Evolutionary conservation across 2,329 filamentous ascomycete species (phyloP).

Genomic region (Dactylonectria estremocensis): DNA sequence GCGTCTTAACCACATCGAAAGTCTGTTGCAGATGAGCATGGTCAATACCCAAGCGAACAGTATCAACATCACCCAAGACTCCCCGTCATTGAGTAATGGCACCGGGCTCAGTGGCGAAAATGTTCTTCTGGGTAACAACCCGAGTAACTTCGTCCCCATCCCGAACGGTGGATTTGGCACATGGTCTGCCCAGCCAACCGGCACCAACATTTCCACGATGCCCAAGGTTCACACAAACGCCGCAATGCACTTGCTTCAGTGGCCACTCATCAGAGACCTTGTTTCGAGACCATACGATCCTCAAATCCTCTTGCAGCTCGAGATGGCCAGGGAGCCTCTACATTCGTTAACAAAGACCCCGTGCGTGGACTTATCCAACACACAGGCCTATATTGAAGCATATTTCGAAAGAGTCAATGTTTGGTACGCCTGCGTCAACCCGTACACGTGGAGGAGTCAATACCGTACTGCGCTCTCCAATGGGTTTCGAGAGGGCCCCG

Average conservation of each 20-base stretch:
- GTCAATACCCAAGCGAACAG: conserved; percentile 65
- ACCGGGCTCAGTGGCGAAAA: conserved; percentile 72
- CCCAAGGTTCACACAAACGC: conserved; percentile 88
- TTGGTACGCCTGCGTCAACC: conserved; percentile 90
- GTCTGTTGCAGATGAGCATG: conserved; percentile 80
- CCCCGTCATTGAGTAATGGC: conserved; percentile 76
- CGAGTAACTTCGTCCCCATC: conserved; percentile 67
- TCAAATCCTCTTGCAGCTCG: conserved; percentile 84
- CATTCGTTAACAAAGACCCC: conserved; percentile 75
- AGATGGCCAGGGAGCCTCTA: conserved; percentile 85
- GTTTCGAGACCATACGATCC: conserved; percentile 85
- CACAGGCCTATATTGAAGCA: conserved; percentile 80
- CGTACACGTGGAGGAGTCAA: conserved; percentile 83
- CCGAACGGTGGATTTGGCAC: conserved; percentile 79
- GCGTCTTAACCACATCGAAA: conserved; percentile 83
- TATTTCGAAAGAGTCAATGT: conserved; percentile 88
- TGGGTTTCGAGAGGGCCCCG: conserved; percentile 83
- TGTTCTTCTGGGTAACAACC: conserved; percentile 61
- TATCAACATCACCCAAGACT: conserved; percentile 72
- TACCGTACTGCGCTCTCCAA: conserved; percentile 83
- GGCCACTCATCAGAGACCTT: conserved; percentile 84
- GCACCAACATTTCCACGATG: conserved; percentile 85
- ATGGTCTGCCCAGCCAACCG: conserved; percentile 71
- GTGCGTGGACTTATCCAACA: conserved; percentile 81
- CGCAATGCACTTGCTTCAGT: conserved; percentile 83